These are phyloP conservation scores for Neofusicoccum parvum DNA, from an alignment of 2,329 filamentous ascomycete genomes.

Conservation along the genomic window DNA sequence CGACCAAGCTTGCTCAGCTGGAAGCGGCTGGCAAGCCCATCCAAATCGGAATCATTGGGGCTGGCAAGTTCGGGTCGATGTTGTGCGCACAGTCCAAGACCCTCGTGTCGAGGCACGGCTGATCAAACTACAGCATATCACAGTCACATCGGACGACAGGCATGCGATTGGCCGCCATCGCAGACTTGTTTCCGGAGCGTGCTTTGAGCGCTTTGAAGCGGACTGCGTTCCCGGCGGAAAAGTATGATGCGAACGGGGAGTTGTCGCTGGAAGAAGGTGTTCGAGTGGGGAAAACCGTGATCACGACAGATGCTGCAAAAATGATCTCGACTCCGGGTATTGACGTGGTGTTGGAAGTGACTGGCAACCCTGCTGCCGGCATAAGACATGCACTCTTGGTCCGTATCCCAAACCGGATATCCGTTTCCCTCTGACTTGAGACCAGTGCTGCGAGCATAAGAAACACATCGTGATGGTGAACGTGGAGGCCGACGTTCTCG, in stretches of 20 bases:
- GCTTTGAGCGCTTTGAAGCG: constrained; percentile 45
- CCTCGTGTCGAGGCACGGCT: background rate
- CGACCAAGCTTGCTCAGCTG: background rate
- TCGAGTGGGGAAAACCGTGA: constrained; percentile 43
- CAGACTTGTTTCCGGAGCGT: constrained; percentile 46
- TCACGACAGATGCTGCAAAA: constrained; percentile 47
- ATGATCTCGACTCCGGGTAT: constrained; percentile 48
- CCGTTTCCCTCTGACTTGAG: background rate
- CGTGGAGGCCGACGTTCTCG: constrained; percentile 50
- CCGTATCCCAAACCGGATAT: background rate
- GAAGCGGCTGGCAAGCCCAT: background rate
- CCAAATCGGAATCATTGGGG: background rate
- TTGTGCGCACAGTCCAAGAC: background rate
- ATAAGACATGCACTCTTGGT: constrained; percentile 45
- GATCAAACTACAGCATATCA: constrained; percentile 37
- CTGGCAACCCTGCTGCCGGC: constrained; percentile 47
- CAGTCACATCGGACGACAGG: constrained; percentile 48
- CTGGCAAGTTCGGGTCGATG: background rate
- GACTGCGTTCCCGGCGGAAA: constrained; percentile 35
- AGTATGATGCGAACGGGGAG: background rate
- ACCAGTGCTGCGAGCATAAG: constrained; percentile 48
- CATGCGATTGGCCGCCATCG: constrained; percentile 47
- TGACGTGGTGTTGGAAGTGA: constrained; percentile 49
- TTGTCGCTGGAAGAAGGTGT: constrained; percentile 25
- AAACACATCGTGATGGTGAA: constrained; percentile 55